phyloP scores from a whole-genome alignment of 768 basidiomycete genomes.

The Hirschioporus abietinus region DNA sequence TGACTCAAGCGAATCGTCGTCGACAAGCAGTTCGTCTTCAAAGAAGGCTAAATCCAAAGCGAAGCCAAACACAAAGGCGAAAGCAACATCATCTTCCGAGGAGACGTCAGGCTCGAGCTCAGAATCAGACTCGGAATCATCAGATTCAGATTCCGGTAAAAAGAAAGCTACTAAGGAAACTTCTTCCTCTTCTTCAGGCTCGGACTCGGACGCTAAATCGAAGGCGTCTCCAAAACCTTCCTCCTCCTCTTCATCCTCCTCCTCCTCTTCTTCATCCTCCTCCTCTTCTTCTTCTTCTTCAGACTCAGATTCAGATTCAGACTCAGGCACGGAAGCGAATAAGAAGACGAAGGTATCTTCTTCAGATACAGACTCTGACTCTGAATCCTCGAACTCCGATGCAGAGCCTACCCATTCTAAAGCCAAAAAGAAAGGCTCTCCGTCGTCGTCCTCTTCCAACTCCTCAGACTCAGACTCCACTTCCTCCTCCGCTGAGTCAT shows the following conservation, averaged over 20 bases:
- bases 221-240: no score
- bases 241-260: neutral
- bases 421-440: conserved; percentile 11
- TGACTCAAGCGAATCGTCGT: conserved; percentile 9
- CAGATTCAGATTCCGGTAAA: conserved; percentile 15
- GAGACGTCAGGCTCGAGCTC: conserved; percentile 6
- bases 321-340: conserved; percentile 1
- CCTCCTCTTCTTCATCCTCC: conserved; percentile 15
- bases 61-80: conserved; percentile 6
- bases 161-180: conserved; percentile 5
- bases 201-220: conserved; percentile 22
- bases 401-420: conserved; percentile 10
- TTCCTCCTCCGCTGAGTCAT: conserved; percentile 22
- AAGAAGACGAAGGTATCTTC: neutral
- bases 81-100: neutral
- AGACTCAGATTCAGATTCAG: neutral
- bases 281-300: conserved; percentile 8
- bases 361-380: conserved; percentile 4
- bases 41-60: neutral
- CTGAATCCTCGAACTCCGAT: neutral
- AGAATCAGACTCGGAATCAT: conserved; percentile 5
- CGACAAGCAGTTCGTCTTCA: neutral
- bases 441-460: conserved; percentile 19
- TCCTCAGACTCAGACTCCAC: conserved; percentile 17
- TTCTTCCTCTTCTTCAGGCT: conserved; percentile 15